These are phyloP conservation scores for Lophiostoma macrostomum DNA, from an alignment of 495 filamentous ascomycete genomes.

Conservation along the genomic window DNA sequence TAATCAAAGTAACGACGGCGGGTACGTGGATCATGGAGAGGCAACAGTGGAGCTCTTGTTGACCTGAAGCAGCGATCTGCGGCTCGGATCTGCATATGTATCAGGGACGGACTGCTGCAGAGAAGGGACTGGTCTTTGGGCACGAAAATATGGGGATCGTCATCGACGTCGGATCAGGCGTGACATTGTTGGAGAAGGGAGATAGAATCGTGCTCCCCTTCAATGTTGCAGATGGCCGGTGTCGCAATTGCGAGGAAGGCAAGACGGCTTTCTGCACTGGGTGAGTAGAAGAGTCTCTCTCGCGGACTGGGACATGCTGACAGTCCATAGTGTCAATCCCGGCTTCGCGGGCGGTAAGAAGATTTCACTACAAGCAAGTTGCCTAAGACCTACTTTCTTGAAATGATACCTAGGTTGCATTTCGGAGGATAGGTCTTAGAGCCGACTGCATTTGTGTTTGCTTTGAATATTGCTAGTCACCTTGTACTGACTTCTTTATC, in stretches of 20 bases:
- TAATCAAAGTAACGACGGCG: constrained; percentile 57
- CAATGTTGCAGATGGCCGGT: constrained; percentile 58
- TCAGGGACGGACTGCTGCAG: constrained; percentile 41
- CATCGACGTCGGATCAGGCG: constrained; percentile 46
- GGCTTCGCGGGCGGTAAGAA: constrained; percentile 60
- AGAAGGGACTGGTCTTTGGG: constrained; percentile 44
- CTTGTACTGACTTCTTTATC: too few species aligned
- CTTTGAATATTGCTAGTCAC: too few species aligned
- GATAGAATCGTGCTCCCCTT: constrained; percentile 58
- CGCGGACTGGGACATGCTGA: neutral
- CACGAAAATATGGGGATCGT: constrained; percentile 58
- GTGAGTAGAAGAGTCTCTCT: constrained; percentile 5
- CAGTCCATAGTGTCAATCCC: constrained; percentile 49
- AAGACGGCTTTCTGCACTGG: constrained; percentile 55
- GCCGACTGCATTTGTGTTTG: too few species aligned
- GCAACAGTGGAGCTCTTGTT: neutral
- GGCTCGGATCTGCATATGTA: constrained; percentile 52
- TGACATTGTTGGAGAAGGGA: constrained; percentile 40
- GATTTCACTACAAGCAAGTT: too few species aligned
- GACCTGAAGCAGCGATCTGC: constrained; percentile 47
- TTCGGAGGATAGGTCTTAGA: too few species aligned
- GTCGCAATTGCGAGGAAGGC: constrained; percentile 58
- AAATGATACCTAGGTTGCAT: too few species aligned
- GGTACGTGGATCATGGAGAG: constrained; percentile 27
- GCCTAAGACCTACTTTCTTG: too few species aligned